Evolutionary conservation across 2,329 filamentous ascomycete genomes (phyloP).

Genomic region (Microdochium bolleyi): DNA sequence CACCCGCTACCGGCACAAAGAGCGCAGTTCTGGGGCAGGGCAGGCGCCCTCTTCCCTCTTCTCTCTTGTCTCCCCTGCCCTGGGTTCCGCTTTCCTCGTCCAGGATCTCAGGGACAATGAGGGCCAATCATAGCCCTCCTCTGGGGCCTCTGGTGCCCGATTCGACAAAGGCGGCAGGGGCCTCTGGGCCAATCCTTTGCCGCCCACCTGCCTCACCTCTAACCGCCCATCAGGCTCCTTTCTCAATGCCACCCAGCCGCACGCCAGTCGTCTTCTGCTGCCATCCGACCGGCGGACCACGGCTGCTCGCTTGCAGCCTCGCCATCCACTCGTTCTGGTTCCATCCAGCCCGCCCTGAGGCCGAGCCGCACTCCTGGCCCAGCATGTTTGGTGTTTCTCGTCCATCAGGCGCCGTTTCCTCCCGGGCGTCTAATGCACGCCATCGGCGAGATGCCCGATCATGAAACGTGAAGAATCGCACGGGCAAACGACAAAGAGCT

Average conservation of each 20-base stretch:
- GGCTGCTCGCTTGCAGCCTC: background rate
- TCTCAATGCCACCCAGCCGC: background rate
- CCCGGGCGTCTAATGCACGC: too few species aligned
- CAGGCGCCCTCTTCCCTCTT: too few species aligned
- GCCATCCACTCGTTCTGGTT: background rate
- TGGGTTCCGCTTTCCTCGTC: background rate
- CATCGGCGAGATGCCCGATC: too few species aligned
- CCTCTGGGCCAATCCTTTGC: background rate
- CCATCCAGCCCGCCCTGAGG: background rate
- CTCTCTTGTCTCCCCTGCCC: too few species aligned
- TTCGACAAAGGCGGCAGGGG: background rate
- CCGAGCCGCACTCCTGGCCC: background rate
- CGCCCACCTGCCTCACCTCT: background rate
- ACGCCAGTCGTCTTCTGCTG: background rate
- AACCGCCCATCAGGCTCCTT: background rate
- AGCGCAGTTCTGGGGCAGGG: too few species aligned
- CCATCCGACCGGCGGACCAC: background rate
- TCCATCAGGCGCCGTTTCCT: background rate
- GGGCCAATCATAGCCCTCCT: background rate
- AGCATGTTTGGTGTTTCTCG: background rate
- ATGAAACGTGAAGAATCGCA: too few species aligned
- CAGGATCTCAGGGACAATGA: background rate
- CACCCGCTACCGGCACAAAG: too few species aligned
- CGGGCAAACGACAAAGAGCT: too few species aligned
- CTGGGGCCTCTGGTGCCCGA: background rate